Conservation (phyloP, 2,329 filamentous ascomycete genomes). For the Cladosporium colombiae region DNA sequence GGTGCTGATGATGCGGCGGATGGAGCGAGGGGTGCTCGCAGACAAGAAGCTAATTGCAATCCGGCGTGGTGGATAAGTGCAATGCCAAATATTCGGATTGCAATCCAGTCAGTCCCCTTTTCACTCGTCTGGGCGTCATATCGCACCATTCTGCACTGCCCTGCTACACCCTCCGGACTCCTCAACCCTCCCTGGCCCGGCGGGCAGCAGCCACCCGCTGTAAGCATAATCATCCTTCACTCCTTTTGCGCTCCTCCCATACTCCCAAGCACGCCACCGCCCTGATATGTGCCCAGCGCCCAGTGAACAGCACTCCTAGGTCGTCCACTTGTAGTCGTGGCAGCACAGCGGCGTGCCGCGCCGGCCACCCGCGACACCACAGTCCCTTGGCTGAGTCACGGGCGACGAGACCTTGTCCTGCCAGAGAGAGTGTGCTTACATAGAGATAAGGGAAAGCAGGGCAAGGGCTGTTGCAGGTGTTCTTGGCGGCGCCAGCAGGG, state of each 20-base stretch:
- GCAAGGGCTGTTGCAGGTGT: neutral
- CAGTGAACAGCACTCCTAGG: neutral
- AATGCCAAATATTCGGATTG: neutral
- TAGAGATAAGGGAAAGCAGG: slow-evolving; percentile 15
- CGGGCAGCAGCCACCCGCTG: slow-evolving; percentile 9
- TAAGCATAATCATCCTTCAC: slow-evolving; percentile 21
- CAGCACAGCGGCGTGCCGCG: slow-evolving; percentile 4
- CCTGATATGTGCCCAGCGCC: slow-evolving; percentile 8
- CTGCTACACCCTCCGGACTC: no score
- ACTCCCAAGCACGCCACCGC: neutral
- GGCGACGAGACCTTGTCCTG: neutral
- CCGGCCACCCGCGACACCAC: neutral
- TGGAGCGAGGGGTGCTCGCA: slow-evolving; percentile 1
- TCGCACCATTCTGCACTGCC: neutral
- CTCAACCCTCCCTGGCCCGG: slow-evolving; percentile 3
- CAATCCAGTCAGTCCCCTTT: neutral
- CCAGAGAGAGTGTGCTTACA: slow-evolving; percentile 9
- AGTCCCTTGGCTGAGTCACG: slow-evolving; percentile 17
- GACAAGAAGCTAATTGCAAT: neutral
- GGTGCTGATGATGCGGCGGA: neutral
- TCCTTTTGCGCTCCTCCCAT: neutral
- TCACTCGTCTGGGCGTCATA: neutral
- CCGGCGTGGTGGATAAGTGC: neutral
- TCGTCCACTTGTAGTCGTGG: slow-evolving; percentile 11
- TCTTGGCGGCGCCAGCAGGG: slow-evolving; percentile 13